Base-by-base conservation (phyloP, 768 basidiomycete species). In the Cystofilobasidium capitatum region DNA sequence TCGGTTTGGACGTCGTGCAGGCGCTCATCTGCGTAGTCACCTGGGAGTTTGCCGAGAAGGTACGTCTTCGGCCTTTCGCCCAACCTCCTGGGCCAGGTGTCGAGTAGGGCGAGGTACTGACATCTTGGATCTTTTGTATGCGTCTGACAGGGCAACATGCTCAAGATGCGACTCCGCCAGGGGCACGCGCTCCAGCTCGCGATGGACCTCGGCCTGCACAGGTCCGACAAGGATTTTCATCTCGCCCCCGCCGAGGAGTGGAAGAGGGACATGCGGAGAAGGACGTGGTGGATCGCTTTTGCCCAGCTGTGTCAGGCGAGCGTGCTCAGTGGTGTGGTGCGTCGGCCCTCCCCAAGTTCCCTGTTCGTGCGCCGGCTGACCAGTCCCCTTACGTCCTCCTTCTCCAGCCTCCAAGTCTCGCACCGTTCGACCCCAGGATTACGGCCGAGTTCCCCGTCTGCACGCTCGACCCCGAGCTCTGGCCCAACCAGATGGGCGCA, bases 241-340 rank as follows among this genome's bases (percentile, higher is more conserved):
- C 47, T 59, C 65, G 55, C 44, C n/a, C 45, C 44, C 16, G 66
- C 40, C 3, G 54, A 68, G 31, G 59, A 61, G 31, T 68, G 66
- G 66, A 42, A 35, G 51, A 40, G 66, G 13, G 66, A 62, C 33
- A 61, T 68, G 40, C 61, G 62, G 31, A 31, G 66, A 29, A 35
- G 62, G 44, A 68, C 66, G 40, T 68, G 60, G 54, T 68, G 66
- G 66, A 58, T 68, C 39, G 39, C 35, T 6, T 68, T 68, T 42
- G 49, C 40, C 16, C 59, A 51, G 13, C 40, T 68, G 17, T 55
- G 42, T 26, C 60, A 62, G 40, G 24, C 54, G 9, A 62, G 59
- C 5, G 59, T 68, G 3, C 26, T 68, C 16, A 44, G 44, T 17
- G 66, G 61, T n/a, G 63, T 51, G n/a, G 59, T 62, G 2, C 13